Evolutionary conservation across 192 early-diverging fungal genomes (phyloP).

Genomic region (Funneliformis mosseae): DNA sequence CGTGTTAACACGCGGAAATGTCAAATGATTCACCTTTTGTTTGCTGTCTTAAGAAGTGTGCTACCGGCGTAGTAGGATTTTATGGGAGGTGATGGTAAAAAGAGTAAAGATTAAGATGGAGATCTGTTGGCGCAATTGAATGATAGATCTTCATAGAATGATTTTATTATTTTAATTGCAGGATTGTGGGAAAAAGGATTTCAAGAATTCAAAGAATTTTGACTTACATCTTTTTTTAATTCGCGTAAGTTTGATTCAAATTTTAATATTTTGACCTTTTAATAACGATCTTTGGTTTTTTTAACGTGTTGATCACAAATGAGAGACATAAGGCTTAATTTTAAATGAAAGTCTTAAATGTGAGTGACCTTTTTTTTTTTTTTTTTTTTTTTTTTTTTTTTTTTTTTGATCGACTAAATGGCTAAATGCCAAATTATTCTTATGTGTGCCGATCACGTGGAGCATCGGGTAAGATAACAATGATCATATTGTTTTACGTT

Average conservation of each 20-base stretch:
- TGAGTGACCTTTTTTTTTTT: neutral
- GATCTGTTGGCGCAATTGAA: neutral
- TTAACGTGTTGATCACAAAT: neutral
- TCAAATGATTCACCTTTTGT: neutral
- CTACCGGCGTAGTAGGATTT: neutral
- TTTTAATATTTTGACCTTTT: too few species aligned
- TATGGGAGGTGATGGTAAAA: neutral
- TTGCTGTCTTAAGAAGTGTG: conserved; percentile 4
- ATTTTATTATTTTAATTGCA: neutral
- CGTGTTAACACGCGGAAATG: neutral
- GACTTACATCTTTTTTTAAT: too few species aligned
- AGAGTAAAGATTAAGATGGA: neutral
- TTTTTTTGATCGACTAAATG: too few species aligned
- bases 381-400: too few species aligned
- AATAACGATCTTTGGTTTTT: too few species aligned
- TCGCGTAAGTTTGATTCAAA: too few species aligned
- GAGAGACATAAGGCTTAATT: neutral
- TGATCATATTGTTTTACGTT: neutral
- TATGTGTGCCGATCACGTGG: neutral
- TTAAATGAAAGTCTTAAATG: neutral
- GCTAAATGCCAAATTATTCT: neutral
- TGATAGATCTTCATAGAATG: neutral
- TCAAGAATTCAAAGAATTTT: too few species aligned
- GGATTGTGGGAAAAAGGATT: neutral
- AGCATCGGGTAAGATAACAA: neutral